A percentile compares a stretch with the other conserved stretches of the same genome.
phyloP scores from a whole-genome alignment of 352 stramenopile genomes.

The Plasmopara viticola region DNA sequence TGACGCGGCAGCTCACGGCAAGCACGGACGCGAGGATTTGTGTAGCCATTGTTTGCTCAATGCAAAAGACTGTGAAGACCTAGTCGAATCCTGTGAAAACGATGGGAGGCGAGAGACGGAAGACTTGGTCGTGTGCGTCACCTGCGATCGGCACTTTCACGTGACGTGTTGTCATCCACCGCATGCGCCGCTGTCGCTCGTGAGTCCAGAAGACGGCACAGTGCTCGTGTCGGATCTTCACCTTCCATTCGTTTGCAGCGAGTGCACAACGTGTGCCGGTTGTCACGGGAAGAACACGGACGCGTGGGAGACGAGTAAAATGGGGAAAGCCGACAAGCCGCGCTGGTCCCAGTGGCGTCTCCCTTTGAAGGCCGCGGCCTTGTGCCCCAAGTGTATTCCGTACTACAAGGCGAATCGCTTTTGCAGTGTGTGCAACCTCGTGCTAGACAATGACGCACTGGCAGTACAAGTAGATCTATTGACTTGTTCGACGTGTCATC shows the following conservation, averaged over 20 bases:
- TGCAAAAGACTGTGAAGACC: conserved; percentile 14
- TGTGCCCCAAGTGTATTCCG: conserved; percentile 57
- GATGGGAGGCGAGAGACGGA: conserved; percentile 9
- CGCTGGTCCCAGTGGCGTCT: conserved; percentile 72
- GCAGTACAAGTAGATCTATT: conserved; percentile 47
- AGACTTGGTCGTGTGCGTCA: conserved; percentile 46
- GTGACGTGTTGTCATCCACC: conserved; percentile 73
- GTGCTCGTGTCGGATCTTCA: conserved; percentile 59
- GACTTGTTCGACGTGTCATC: conserved; percentile 66
- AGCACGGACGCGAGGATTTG: neutral
- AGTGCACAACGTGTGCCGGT: conserved; percentile 57
- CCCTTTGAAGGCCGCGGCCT: conserved; percentile 47
- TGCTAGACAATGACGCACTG: conserved; percentile 40
- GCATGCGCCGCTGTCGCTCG: conserved; percentile 45
- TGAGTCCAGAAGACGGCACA: conserved; percentile 45
- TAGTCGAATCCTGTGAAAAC: conserved; percentile 9
- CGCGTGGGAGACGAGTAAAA: neutral
- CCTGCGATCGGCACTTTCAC: conserved; percentile 55
- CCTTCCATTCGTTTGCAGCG: conserved; percentile 62
- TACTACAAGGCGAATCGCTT: conserved; percentile 66
- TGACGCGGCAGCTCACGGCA: neutral
- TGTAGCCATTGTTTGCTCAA: conserved; percentile 26
- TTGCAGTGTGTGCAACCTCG: conserved; percentile 59
- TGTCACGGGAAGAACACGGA: conserved; percentile 26
- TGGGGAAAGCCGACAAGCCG: neutral